These are phyloP conservation scores for Millerago galiae DNA, from an alignment of 805 yeast species.

Conservation along the genomic window DNA sequence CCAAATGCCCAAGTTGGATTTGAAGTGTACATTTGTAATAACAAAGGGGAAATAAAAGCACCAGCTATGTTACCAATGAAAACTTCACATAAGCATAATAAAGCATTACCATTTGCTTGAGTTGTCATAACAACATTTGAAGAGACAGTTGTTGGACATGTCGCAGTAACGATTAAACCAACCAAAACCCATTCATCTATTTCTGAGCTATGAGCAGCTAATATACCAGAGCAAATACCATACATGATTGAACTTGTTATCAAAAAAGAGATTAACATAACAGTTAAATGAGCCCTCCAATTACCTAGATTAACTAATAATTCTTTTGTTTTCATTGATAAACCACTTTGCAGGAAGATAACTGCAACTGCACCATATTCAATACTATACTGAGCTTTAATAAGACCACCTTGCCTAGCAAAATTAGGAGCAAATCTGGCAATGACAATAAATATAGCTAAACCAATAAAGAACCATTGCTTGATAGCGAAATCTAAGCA, in stretches of 20 bases:
- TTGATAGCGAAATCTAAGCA: conserved; percentile 15
- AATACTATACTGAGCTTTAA: conserved; percentile 68
- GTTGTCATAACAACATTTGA: conserved; percentile 92
- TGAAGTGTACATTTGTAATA: conserved; percentile 62
- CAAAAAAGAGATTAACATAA: conserved; percentile 60
- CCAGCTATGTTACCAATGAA: conserved; percentile 80
- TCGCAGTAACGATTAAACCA: conserved; percentile 75
- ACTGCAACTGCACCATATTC: conserved; percentile 84
- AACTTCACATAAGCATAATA: conserved; percentile 76
- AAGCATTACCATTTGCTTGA: conserved; percentile 76
- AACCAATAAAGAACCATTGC: conserved; percentile 73
- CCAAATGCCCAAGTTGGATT: conserved; percentile 63
- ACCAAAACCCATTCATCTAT: conserved; percentile 74
- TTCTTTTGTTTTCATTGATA: conserved; percentile 63
- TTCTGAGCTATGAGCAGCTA: conserved; percentile 45
- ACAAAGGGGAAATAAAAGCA: conserved; percentile 82
- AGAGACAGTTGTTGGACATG: conserved; percentile 88
- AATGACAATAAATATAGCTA: conserved; percentile 68
- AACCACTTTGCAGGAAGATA: conserved; percentile 76
- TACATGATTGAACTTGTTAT: conserved; percentile 65
- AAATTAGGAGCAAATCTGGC: conserved; percentile 77
- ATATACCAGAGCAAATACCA: conserved; percentile 67
- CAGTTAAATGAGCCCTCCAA: conserved; percentile 80
- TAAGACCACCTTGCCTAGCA: conserved; percentile 76
- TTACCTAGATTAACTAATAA: conserved; percentile 57